Conservation (phyloP, 2,329 filamentous ascomycete genomes). For the Paecilomyces formosus region DNA sequence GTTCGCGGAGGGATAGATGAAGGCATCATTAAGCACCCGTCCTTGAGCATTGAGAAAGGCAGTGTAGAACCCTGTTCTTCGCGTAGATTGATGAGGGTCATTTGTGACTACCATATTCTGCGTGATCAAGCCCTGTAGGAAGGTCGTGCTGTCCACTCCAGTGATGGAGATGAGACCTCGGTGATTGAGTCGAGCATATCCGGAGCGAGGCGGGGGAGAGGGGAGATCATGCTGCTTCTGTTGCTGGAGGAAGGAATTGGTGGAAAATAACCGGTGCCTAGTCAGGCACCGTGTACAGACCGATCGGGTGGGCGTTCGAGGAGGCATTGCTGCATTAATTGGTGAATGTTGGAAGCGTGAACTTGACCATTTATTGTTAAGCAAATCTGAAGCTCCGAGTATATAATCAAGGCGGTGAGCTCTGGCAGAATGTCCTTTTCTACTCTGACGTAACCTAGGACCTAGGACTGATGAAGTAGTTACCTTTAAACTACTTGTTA, state of each 20-base stretch:
- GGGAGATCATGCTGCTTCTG: conserved; percentile 17
- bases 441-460: neutral
- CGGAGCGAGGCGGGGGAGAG: conserved; percentile 32
- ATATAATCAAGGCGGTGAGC: conserved; percentile 12
- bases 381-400: conserved; percentile 12
- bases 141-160: conserved; percentile 72
- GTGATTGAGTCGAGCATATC: conserved; percentile 53
- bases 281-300: conserved; percentile 23
- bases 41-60: conserved; percentile 83
- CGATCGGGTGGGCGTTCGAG: conserved; percentile 14
- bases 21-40: conserved; percentile 79
- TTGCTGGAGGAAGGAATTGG: conserved; percentile 11
- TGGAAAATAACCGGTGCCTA: conserved; percentile 22
- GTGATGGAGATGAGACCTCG: conserved; percentile 72
- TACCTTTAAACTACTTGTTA: too few relatives aligned
- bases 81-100: conserved; percentile 27
- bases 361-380: conserved; percentile 12
- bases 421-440: conserved; percentile 15
- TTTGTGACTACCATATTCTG: conserved; percentile 53
- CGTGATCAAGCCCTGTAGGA: conserved; percentile 82
- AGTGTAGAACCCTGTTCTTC: conserved; percentile 58
- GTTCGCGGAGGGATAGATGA: conserved; percentile 63
- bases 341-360: neutral
- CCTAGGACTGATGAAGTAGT: too few relatives aligned
- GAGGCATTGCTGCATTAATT: conserved; percentile 21